phyloP scores from a whole-genome alignment of 805 yeast genomes.

The Jamesozyma jinghongensis region DNA sequence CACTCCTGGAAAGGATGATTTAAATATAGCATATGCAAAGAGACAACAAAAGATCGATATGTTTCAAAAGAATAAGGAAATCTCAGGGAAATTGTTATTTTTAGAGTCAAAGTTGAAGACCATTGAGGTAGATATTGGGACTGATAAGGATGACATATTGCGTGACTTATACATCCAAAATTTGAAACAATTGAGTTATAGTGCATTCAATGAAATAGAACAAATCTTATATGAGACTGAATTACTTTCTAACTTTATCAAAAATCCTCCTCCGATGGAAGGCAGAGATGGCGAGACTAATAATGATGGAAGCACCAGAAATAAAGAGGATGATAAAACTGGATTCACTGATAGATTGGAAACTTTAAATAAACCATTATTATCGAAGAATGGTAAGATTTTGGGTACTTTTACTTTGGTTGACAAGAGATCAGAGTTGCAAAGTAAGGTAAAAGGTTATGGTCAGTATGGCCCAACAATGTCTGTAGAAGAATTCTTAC shows the following conservation, averaged over 20 bases:
- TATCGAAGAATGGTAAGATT: conserved; percentile 69
- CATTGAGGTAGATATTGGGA: conserved; percentile 33
- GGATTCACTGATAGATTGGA: conserved; percentile 63
- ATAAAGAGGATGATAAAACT: conserved; percentile 26
- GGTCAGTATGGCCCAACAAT: conserved; percentile 91
- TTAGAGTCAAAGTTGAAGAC: conserved; percentile 31
- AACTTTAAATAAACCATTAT: conserved; percentile 38
- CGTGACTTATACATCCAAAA: conserved; percentile 50
- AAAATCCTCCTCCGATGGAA: conserved; percentile 13
- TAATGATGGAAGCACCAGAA: conserved; percentile 7
- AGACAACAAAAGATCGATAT: conserved; percentile 68
- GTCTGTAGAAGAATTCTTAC: conserved; percentile 86
- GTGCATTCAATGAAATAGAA: conserved; percentile 49
- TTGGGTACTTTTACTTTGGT: conserved; percentile 76
- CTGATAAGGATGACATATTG: conserved; percentile 59
- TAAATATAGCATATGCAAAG: conserved; percentile 28
- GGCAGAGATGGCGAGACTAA: not conserved
- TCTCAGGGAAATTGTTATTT: conserved; percentile 36
- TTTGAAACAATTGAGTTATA: conserved; percentile 42
- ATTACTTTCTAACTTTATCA: conserved; percentile 41
- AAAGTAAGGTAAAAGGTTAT: conserved; percentile 69
- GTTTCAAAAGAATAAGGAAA: conserved; percentile 50
- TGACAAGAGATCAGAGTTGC: conserved; percentile 46
- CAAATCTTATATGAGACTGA: conserved; percentile 55
- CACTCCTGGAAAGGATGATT: not conserved